phyloP scores from a whole-genome alignment of 192 early-diverging fungal genomes.

The Podila minutissima region DNA sequence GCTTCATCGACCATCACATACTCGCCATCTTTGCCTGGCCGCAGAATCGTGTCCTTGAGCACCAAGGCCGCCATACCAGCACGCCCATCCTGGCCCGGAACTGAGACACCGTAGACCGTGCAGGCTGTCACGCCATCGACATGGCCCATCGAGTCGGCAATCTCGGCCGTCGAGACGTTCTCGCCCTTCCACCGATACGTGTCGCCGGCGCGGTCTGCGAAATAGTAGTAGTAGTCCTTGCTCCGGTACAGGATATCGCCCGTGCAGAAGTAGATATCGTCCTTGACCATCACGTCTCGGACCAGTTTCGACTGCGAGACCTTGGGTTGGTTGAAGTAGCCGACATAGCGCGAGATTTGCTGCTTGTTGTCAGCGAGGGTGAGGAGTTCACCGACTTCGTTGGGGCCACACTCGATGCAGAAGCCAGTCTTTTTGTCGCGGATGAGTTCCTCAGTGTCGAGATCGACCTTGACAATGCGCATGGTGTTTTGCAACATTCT shows the following conservation, averaged over 20 bases:
- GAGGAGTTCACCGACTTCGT: slow-evolving; percentile 67
- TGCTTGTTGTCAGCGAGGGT: slow-evolving; percentile 33
- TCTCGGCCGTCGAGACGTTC: slow-evolving; percentile 70
- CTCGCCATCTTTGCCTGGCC: background rate
- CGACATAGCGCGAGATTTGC: slow-evolving; percentile 45
- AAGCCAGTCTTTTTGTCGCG: slow-evolving; percentile 59
- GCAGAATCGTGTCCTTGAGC: slow-evolving; percentile 54
- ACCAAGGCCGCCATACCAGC: slow-evolving; percentile 77
- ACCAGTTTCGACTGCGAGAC: slow-evolving; percentile 63
- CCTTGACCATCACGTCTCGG: slow-evolving; percentile 65
- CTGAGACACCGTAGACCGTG: slow-evolving; percentile 71
- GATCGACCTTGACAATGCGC: slow-evolving; percentile 65
- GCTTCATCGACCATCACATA: slow-evolving; percentile 13
- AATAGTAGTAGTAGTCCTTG: slow-evolving; percentile 65
- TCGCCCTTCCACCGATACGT: slow-evolving; percentile 79
- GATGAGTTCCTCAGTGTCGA: slow-evolving; percentile 62
- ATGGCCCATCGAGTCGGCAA: slow-evolving; percentile 61
- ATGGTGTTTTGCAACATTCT: background rate
- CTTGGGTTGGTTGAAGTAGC: slow-evolving; percentile 62
- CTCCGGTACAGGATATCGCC: slow-evolving; percentile 68
- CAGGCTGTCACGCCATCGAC: slow-evolving; percentile 64
- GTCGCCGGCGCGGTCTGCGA: slow-evolving; percentile 76
- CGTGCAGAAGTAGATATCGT: slow-evolving; percentile 65
- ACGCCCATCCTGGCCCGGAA: slow-evolving; percentile 68
- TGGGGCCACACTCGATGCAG: slow-evolving; percentile 55